phyloP scores from a whole-genome alignment of 1,284 basidiomycete species.

The Ustilago tritici region DNA sequence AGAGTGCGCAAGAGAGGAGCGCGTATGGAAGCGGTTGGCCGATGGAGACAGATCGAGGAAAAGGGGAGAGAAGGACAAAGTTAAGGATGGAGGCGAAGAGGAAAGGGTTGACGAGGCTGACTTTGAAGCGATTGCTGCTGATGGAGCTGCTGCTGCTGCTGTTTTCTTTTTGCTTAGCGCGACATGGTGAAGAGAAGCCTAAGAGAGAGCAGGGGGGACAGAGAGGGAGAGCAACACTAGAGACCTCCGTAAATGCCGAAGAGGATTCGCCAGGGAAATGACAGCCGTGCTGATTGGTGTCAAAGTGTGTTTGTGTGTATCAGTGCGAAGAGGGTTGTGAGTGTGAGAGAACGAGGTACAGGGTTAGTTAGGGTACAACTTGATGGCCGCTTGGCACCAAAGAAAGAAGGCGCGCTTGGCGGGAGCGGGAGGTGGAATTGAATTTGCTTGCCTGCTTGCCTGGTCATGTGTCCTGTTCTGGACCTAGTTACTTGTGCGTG shows the following conservation, averaged over 20 bases:
- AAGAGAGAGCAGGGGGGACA: neutral
- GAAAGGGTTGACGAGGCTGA: conserved; percentile 6
- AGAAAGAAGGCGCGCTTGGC: conserved; percentile 5
- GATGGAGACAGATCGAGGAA: neutral
- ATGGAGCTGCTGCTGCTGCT: neutral
- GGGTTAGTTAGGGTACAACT: neutral
- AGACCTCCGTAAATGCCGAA: neutral
- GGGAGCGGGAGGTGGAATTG: conserved; percentile 3
- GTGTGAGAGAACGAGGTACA: neutral
- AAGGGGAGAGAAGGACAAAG: neutral
- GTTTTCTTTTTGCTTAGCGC: neutral
- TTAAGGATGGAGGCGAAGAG: neutral
- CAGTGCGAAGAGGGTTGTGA: neutral
- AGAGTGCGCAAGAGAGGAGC: neutral
- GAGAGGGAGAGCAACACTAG: conserved; percentile 7
- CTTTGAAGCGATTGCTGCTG: neutral
- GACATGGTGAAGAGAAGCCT: conserved; percentile 3
- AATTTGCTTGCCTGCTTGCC: neutral
- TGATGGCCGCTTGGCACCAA: conserved; percentile 4
- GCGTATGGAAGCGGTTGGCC: neutral
- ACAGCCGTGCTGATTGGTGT: neutral
- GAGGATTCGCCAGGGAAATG: neutral
- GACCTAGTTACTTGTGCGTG: neutral
- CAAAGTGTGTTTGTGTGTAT: neutral
- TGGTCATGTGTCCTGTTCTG: neutral